Evolutionary conservation across 495 filamentous ascomycete genomes (phyloP).

Genomic region (Penicillium robsamsonii): DNA sequence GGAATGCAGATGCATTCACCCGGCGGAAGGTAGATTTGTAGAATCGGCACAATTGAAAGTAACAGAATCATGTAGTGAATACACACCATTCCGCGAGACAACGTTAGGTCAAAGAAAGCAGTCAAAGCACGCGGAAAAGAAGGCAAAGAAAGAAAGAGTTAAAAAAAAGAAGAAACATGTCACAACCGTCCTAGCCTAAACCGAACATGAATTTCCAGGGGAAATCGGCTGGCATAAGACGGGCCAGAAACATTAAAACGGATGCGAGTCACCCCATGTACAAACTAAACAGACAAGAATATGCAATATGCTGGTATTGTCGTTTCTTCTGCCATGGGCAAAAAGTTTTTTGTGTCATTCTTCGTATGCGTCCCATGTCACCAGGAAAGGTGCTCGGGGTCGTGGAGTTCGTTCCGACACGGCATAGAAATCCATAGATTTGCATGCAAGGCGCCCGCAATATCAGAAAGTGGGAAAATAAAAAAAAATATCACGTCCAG

Average conservation of each 20-base stretch:
- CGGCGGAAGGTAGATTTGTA: neutral
- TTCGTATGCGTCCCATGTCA: conserved; percentile 38
- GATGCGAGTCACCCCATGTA: conserved; percentile 43
- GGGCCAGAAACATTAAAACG: conserved; percentile 35
- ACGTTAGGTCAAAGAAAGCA: conserved; percentile 14
- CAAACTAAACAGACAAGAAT: conserved; percentile 41
- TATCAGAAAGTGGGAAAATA: conserved; percentile 25
- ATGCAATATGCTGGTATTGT: conserved; percentile 48
- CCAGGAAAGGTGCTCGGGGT: conserved; percentile 26
- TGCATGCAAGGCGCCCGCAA: conserved; percentile 44
- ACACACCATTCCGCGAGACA: conserved; percentile 8
- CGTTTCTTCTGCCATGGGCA: conserved; percentile 39
- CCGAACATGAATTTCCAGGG: conserved; percentile 14
- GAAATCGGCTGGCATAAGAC: conserved; percentile 6
- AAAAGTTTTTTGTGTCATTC: conserved; percentile 37
- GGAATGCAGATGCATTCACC: conserved; percentile 3
- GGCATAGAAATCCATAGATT: conserved; percentile 33
- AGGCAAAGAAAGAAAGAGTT: conserved; percentile 5
- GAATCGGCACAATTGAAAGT: neutral
- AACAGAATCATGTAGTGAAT: neutral
- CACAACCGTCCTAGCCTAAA: conserved; percentile 10
- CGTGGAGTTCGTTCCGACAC: conserved; percentile 23
- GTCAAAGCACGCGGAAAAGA: conserved; percentile 14
- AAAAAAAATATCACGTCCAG: conserved; percentile 22
- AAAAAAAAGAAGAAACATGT: conserved; percentile 10